Conservation (phyloP, 805 yeast species). For the Spathaspora passalidarum region DNA sequence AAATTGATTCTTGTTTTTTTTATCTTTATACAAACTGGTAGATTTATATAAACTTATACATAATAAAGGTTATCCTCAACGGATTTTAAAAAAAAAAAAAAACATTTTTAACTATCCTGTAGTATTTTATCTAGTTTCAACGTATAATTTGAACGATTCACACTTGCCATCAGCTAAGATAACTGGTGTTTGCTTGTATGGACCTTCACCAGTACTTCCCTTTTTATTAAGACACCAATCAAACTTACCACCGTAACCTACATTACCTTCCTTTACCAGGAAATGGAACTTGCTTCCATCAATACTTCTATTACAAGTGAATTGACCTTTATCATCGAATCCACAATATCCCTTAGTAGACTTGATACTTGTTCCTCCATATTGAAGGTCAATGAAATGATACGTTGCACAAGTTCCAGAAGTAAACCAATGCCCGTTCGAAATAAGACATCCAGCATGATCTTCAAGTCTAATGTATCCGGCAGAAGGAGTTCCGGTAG, state of each 20-base stretch:
- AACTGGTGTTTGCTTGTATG: slow-evolving; percentile 20
- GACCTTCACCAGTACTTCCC: slow-evolving; percentile 22
- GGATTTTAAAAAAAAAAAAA: slow-evolving; percentile 17
- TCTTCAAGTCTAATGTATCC: slow-evolving; percentile 46
- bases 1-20: slow-evolving; percentile 13
- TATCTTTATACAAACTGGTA: slow-evolving; percentile 22
- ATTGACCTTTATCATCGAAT: slow-evolving; percentile 21
- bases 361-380: slow-evolving; percentile 70
- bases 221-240: slow-evolving; percentile 57
- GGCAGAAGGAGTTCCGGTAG: slow-evolving; percentile 13
- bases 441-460: slow-evolving; percentile 73
- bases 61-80: slow-evolving; percentile 38
- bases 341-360: slow-evolving; percentile 78
- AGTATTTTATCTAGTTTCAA: neutral
- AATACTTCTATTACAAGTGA: slow-evolving; percentile 18
- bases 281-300: slow-evolving; percentile 44
- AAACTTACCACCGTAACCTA: slow-evolving; percentile 61
- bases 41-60: slow-evolving; percentile 21
- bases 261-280: slow-evolving; percentile 39
- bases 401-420: slow-evolving; percentile 85
- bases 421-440: slow-evolving; percentile 81
- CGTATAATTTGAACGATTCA: slow-evolving; percentile 7
- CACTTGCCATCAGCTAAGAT: slow-evolving; percentile 17
- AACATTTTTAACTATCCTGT: neutral
- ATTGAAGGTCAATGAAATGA: slow-evolving; percentile 50